phyloP scores from a whole-genome alignment of 352 stramenopile genomes.

The Pythium oligandrum region DNA sequence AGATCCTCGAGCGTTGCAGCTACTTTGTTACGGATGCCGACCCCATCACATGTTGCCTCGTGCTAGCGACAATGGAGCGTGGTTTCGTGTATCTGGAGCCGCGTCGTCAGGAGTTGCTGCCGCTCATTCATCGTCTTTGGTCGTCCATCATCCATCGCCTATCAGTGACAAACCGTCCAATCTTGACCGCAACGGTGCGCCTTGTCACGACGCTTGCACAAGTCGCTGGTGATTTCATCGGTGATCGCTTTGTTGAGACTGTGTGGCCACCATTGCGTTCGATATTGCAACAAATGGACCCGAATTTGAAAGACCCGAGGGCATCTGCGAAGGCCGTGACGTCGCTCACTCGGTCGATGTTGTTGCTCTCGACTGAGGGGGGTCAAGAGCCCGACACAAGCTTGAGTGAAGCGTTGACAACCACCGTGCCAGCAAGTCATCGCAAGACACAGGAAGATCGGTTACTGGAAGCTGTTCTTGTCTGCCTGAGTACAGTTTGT shows the following conservation, averaged over 20 bases:
- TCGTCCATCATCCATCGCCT: slow-evolving; percentile 58
- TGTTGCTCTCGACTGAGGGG: slow-evolving; percentile 30
- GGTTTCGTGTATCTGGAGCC: slow-evolving; percentile 43
- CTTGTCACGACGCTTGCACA: slow-evolving; percentile 47
- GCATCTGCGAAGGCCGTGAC: slow-evolving; percentile 9
- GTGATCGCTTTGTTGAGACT: slow-evolving; percentile 70
- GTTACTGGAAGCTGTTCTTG: slow-evolving; percentile 50
- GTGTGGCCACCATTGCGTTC: slow-evolving; percentile 60
- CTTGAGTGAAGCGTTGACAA: neutral
- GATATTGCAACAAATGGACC: slow-evolving; percentile 36
- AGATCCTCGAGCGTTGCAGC: slow-evolving; percentile 70
- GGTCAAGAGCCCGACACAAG: slow-evolving; percentile 1
- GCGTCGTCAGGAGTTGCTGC: slow-evolving; percentile 52
- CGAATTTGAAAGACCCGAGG: slow-evolving; percentile 9
- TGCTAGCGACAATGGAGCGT: slow-evolving; percentile 63
- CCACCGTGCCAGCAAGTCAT: neutral
- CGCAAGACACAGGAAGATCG: slow-evolving; percentile 56
- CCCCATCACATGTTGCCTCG: slow-evolving; percentile 65
- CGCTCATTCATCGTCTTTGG: slow-evolving; percentile 75
- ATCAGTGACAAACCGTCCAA: slow-evolving; percentile 47
- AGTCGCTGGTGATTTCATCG: slow-evolving; percentile 72
- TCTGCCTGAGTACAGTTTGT: slow-evolving; percentile 47
- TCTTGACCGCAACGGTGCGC: slow-evolving; percentile 47
- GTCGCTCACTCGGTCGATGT: slow-evolving; percentile 60
- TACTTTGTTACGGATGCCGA: slow-evolving; percentile 73